A percentile compares a stretch with the other conserved stretches of the same genome.
phyloP scores from a whole-genome alignment of 768 basidiomycete genomes.

The button mushroom (Agaricus bisporus) region DNA sequence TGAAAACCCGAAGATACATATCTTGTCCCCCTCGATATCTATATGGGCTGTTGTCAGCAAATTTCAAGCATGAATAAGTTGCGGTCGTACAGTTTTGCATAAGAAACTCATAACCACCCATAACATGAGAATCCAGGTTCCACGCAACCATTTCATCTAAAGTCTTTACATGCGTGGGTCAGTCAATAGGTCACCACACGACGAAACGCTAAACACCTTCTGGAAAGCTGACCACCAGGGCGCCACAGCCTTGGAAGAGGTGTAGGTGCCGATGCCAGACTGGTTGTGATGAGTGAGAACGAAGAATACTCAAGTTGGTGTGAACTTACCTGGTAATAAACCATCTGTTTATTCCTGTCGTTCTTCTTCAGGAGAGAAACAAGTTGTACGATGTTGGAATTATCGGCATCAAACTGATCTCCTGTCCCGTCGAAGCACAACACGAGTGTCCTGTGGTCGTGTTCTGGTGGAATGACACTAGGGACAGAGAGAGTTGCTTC shows the following conservation, averaged over 20 bases:
- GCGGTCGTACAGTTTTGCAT: constrained; percentile 46
- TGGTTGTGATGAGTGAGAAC: constrained; percentile 10
- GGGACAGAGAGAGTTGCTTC: constrained; percentile 16
- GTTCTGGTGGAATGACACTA: constrained; percentile 33
- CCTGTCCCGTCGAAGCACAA: constrained; percentile 57
- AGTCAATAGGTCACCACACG: background rate
- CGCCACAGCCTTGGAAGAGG: constrained; percentile 27
- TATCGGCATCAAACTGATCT: constrained; percentile 45
- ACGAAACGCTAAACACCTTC: constrained; percentile 22
- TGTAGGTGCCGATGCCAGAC: constrained; percentile 51
- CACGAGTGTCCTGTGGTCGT: constrained; percentile 36
- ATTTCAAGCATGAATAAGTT: background rate
- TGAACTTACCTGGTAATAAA: constrained; percentile 45
- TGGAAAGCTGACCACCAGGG: constrained; percentile 31
- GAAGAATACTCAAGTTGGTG: background rate
- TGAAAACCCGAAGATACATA: constrained; percentile 64
- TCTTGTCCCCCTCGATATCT: constrained; percentile 49
- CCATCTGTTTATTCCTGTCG: constrained; percentile 45
- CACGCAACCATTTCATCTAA: constrained; percentile 45
- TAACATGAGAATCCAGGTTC: constrained; percentile 43
- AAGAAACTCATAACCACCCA: constrained; percentile 52
- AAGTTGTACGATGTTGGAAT: constrained; percentile 49
- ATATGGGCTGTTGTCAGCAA: background rate
- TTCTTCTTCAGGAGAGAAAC: constrained; percentile 48
- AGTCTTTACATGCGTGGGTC: constrained; percentile 22